Percentiles rank a stretch among this genome's conserved stretches.
Evolutionary conservation across 2,329 filamentous ascomycete genomes (phyloP).

Genomic region (Xylaria sp.): DNA sequence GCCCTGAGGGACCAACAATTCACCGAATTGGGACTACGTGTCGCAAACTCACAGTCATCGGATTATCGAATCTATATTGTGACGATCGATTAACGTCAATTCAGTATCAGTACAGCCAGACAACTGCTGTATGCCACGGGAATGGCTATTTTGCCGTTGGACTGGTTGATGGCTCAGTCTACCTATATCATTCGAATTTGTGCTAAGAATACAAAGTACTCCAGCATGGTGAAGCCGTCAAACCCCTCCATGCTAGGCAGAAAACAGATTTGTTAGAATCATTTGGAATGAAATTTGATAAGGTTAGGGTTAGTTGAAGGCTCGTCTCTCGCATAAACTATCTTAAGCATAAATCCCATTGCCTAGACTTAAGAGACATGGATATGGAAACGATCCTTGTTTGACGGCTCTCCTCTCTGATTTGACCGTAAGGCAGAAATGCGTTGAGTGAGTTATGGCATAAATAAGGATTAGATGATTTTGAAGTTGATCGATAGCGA

Average conservation of each 20-base stretch:
- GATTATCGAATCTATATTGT: neutral
- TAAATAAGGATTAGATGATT: too few relatives aligned
- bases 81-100: conserved; percentile 15
- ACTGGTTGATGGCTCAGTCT: neutral
- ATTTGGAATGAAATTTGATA: neutral
- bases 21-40: neutral
- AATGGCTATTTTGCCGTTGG: conserved; percentile 19
- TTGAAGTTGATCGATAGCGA: too few relatives aligned
- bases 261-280: conserved; percentile 16
- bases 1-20: neutral
- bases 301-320: too few relatives aligned
- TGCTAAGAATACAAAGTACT: conserved; percentile 22
- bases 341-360: too few relatives aligned
- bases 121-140: conserved; percentile 10
- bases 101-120: neutral
- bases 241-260: neutral
- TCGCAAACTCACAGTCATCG: conserved; percentile 15
- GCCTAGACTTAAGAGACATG: too few relatives aligned
- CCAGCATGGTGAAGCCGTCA: conserved; percentile 11
- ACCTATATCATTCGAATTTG: conserved; percentile 4
- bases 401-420: too few relatives aligned
- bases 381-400: too few relatives aligned
- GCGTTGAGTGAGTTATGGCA: too few relatives aligned
- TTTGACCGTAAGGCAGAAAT: too few relatives aligned
- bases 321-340: too few relatives aligned